Evolutionary conservation across 2,329 filamentous ascomycete genomes (phyloP), one percentile per base, ranked within the genome.

Genomic region (Dothistroma septosporum): DNA sequence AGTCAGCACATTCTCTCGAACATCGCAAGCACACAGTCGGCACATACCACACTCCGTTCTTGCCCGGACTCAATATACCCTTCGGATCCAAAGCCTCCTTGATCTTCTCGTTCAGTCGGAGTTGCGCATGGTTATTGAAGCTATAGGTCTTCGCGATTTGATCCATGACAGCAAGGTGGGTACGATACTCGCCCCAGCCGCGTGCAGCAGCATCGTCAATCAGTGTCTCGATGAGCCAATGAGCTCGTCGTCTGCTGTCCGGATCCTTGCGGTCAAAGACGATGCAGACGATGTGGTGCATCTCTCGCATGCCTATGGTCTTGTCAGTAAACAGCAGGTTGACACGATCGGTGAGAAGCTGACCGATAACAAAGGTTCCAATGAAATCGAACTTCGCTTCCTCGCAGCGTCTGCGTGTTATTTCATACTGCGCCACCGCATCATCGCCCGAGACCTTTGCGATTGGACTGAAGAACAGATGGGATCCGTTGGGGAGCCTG

Each of bases 211-310:
- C 71, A 52, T 77, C 76, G 28, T 73, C 69, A 52, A 79, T 76
- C 58, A 79, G 66, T 31, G 69, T 70, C 4, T 67, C 68, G 61
- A 81, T 78, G 12, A 78, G 63, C 60, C 67, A 65, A 61, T 76
- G 70, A 11, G 75, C 75, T 55, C 74, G 71, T 21, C 73, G 63
- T 64, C 79, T 76, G 52, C 69, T 65, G 0, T 77, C 74, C 0
- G 73, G 64, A 35, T 80, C 74, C 41, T 75, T 74, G 5, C 78
- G 74, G 61, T 85, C 76, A 67, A 81, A 85, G 14, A 83, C 76
- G 47, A 85, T 79, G 60, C 80, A 80, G 2, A 82, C 77, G 60
- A 84, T 83, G 66, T 83, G 79, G 68, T 84, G 82, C 76, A 84
- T 83, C 69, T 84, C 81, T 11, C 82, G 75, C 62, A 79, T 76